Percentiles rank a stretch among this genome's conserved stretches.
Evolutionary conservation across 352 stramenopile genomes (phyloP).

Genomic region (Pythium graminicola): DNA sequence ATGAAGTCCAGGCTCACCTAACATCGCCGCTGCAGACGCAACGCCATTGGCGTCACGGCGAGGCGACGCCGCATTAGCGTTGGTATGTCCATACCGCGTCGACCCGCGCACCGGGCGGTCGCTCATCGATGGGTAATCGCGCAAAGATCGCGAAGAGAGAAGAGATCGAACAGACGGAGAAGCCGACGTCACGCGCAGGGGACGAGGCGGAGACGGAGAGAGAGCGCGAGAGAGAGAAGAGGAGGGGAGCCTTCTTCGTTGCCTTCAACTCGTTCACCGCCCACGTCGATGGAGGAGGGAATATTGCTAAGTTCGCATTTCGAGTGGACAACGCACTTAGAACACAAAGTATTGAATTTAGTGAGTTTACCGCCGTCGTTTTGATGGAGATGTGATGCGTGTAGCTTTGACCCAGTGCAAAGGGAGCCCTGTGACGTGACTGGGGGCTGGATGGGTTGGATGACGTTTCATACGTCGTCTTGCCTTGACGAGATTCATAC

Average conservation of each 20-base stretch:
- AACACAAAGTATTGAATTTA: neutral
- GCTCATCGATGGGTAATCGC: slow-evolving; percentile 7
- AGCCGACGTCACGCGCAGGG: neutral
- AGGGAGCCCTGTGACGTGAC: slow-evolving; percentile 13
- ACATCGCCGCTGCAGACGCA: slow-evolving; percentile 4
- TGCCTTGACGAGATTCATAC: slow-evolving; percentile 20
- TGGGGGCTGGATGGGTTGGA: slow-evolving; percentile 1
- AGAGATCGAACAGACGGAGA: neutral
- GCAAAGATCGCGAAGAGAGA: neutral
- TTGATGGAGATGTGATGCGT: neutral
- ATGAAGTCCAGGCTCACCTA: slow-evolving; percentile 10
- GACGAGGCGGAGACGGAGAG: neutral
- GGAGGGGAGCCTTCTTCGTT: slow-evolving; percentile 14
- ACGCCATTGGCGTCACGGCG: slow-evolving; percentile 2
- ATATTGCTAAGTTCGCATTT: slow-evolving; percentile 12
- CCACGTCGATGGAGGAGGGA: slow-evolving; percentile 9
- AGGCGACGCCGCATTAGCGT: slow-evolving; percentile 6
- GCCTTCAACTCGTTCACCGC: slow-evolving; percentile 20
- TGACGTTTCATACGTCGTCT: slow-evolving; percentile 18
- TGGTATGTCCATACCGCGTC: slow-evolving; percentile 12
- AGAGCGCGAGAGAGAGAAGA: slow-evolving; percentile 1
- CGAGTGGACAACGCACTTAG: slow-evolving; percentile 15
- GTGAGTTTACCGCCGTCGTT: neutral
- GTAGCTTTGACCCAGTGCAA: slow-evolving; percentile 22
- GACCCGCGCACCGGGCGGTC: slow-evolving; percentile 9